A percentile compares a stretch with the other conserved stretches of the same genome.
phyloP scores from a whole-genome alignment of 129 eudicot genomes.

The Scalesia atractyloides region DNA sequence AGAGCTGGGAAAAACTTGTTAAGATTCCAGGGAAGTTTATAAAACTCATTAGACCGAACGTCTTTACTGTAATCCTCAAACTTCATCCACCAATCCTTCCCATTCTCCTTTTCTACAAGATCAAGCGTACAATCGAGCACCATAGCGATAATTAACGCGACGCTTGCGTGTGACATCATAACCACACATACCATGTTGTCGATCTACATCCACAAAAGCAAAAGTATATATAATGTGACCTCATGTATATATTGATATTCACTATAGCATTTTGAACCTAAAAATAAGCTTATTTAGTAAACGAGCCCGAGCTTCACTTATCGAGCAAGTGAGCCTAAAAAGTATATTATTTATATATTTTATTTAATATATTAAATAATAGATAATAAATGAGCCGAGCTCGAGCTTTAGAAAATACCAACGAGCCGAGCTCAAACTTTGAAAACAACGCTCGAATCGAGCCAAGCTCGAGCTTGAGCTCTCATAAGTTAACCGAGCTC shows the following conservation, averaged over 20 bases:
- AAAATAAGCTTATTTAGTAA: too few species aligned
- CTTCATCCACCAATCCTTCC: conserved; percentile 76
- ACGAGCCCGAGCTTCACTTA: too few species aligned
- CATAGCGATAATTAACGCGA: conserved; percentile 56
- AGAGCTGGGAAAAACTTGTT: conserved; percentile 61
- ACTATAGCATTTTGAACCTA: too few species aligned
- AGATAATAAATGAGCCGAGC: too few species aligned
- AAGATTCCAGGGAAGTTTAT: conserved; percentile 61
- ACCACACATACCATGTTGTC: conserved; percentile 52
- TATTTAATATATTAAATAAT: too few species aligned
- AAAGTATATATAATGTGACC: not conserved
- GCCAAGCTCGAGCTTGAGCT: too few species aligned
- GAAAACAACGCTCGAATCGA: too few species aligned
- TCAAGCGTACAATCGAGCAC: conserved; percentile 56
- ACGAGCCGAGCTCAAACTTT: too few species aligned
- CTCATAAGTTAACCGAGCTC: too few species aligned
- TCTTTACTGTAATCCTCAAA: conserved; percentile 52
- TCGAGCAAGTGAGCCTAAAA: too few species aligned
- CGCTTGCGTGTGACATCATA: conserved; percentile 61
- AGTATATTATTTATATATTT: too few species aligned
- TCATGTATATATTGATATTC: not conserved
- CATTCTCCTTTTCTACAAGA: conserved; percentile 34
- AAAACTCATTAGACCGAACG: conserved; percentile 66
- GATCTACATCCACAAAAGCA: conserved; percentile 48
- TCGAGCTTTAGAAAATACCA: too few species aligned